Percentiles rank a stretch among this genome's conserved stretches.
Conservation (phyloP, 1,284 basidiomycete genomes). For the Gomphus sp. region DNA sequence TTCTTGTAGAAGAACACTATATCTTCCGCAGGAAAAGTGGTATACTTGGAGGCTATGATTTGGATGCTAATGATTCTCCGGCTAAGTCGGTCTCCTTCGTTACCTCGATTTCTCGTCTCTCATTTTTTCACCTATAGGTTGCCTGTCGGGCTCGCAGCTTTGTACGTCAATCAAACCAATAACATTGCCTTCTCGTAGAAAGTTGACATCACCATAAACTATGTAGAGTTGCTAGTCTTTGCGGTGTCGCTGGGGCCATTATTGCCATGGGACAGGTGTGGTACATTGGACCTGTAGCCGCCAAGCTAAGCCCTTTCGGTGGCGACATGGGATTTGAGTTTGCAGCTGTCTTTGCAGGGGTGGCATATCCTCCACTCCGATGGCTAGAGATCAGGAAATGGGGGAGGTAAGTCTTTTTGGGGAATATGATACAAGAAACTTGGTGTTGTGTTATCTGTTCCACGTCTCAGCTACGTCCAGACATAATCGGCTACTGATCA, state of each 20-base stretch:
- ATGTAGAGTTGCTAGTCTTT: conserved; percentile 38
- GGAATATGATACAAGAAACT: too few species aligned
- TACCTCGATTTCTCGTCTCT: neutral
- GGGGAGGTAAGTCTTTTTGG: neutral
- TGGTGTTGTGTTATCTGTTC: too few species aligned
- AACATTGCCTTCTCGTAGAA: neutral
- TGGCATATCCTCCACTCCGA: conserved; percentile 31
- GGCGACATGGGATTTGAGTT: conserved; percentile 54
- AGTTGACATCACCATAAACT: conserved; percentile 26
- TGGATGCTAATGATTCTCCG: conserved; percentile 44
- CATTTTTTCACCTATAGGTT: conserved; percentile 23
- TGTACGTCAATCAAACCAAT: conserved; percentile 26
- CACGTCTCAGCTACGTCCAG: too few species aligned
- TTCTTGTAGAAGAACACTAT: conserved; percentile 49
- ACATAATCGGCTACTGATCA: too few species aligned
- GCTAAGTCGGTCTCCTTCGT: conserved; percentile 16
- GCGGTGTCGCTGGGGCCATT: conserved; percentile 38
- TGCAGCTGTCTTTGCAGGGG: conserved; percentile 32
- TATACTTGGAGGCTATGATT: conserved; percentile 41
- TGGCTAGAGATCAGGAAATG: conserved; percentile 30
- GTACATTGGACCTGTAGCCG: conserved; percentile 45
- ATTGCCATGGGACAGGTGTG: conserved; percentile 41
- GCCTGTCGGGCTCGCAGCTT: conserved; percentile 47
- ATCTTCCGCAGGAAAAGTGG: conserved; percentile 40
- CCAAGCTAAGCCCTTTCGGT: conserved; percentile 32